Base-by-base conservation (phyloP, 129 eudicot genomes). In the Flaveria robusta region DNA sequence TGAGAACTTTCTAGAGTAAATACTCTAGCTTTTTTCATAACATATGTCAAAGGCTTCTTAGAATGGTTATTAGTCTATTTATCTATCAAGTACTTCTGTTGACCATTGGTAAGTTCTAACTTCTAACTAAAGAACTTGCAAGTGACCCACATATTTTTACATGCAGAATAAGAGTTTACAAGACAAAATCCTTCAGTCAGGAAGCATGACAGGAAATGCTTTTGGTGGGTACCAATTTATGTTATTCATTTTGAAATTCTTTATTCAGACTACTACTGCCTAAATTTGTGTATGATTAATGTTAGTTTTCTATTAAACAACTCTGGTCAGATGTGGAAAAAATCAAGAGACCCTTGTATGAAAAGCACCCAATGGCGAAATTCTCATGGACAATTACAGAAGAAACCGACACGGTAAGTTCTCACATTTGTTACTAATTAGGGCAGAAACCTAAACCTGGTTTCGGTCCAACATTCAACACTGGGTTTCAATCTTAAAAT, bases 361-460 rank as follows among this genome's bases (percentile, higher is more conserved):
- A 85, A 78, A 90, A 90, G 85, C 98, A 93, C 79, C 98, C 98
- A 76, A 93, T 93, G 98, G 87, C 84, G 45, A 90, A 88, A 78
- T 93, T 93, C 86, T 84, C 97, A 34, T 93, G 97, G 98, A 93
- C 98, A 66, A 63, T 87, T 31, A 87, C 91, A 14, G 97, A 93
- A 65, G 98, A 90, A 80, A 84, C 88, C 24, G 96, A 90, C 72
- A 90, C 97, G 86, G 98, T 90, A 13, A 59, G 96, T 88, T 58
- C 78, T 59, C 29, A 82, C 15, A 59, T 24, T 5, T 37, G 2
- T 41, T 47, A 9, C 29, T n/a, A 70, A 23, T 13, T n/a, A 24
- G 62, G 49, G 52, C 19, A 16, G 63, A 71, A 23, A 51, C 54
- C 20, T 31, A 75, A 46, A 41, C 75, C 34, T 27, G 11, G 3